Base-by-base conservation (phyloP, 345 rosid genomes). In the Atalantia buxifolia region DNA sequence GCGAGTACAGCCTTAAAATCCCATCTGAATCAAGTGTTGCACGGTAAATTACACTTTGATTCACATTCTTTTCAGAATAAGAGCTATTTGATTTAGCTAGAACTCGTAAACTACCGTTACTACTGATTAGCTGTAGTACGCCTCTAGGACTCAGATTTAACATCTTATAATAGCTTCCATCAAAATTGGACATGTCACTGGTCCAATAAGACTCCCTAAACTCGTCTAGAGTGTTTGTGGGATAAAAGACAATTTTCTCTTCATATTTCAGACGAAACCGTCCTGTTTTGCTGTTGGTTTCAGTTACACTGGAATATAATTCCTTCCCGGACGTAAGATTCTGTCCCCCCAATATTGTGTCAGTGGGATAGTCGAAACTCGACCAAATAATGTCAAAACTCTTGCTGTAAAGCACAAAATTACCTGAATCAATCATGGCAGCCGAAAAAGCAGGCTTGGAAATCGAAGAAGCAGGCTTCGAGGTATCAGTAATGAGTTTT, bases 231-330 rank as follows among this genome's bases (percentile, higher is more conserved):
- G 35, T 33, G 35, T 53, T 9, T 22, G 48, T n/a, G 2, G 85
- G 83, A 73, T 81, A 86, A 74, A 79, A 77, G 74, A 81, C 84
- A 66, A 83, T 76, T 28, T 83, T 79, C 13, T 80, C 83, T 70
- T 83, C 83, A 0, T 0, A 2, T 79, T 83, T 55, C 63, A 86
- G 79, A 12, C 60, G 69, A 69, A 73, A 86, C 22, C 19, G 14
- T 5, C 88, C 83, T 1, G 71, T 74, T 1, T 80, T 40, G 19
- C 21, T 74, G 24, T 81, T 75, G 9, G 65, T 27, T 9, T 56
- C 33, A 1, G 85, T 79, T 7, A 35, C 69, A 18, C 73, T 42
- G 9, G 88, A 83, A 33, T 33, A 33, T 33, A 33, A 33, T 33
- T 33, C 5, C 4, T 0, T 0, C 4, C 35, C 5, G 2, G 35